Evolutionary conservation across 345 rosid species (phyloP), one percentile per base, ranked within the genome.

Genomic region (Tarenaya hassleriana): DNA sequence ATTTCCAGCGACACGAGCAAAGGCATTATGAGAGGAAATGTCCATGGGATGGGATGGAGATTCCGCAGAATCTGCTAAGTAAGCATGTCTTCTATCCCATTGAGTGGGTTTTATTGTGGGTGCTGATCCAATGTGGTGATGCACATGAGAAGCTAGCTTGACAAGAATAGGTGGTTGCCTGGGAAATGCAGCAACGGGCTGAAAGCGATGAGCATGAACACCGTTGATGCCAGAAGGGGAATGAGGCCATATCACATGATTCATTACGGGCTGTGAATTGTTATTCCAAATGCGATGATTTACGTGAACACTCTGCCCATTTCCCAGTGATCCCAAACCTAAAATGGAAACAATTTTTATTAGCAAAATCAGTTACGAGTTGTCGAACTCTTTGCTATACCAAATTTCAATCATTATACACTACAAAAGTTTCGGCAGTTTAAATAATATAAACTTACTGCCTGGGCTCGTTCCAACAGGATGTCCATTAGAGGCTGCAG

Each of bases 241-340:
- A 69, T 70, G 82, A 44, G 91, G 89, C 95, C 97, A 94, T 44
- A n/a, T n/a, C n/a, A n/a, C n/a, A n/a, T n/a, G n/a, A n/a, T n/a
- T n/a, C n/a, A n/a, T n/a, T n/a, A n/a, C n/a, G n/a, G 81, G 89
- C 72, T 78, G 85, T 55, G 89, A 68, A 64, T 72, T 80, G 66
- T 70, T 81, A 58, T 58, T 73, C 99, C 94, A 86, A 47, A 66
- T 48, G 56, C 66, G 77, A 33, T 69, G 84, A 69, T 75, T 75
- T 59, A 78, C 78, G 41, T 76, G n/a, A n/a, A n/a, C n/a, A n/a
- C n/a, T n/a, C n/a, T n/a, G 78, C 69, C 89, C 94, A 61, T 75
- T 80, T 24, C 29, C 29, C 29, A 24, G 29, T 24, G 29, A 24
- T 24, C 29, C 29, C 2, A 24, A 24, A 24, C 29, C 29, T 24